A percentile compares a stretch with the other conserved stretches of the same genome.
Evolutionary conservation across 2,329 filamentous ascomycete genomes (phyloP).

Genomic region (Penicillium sp.): DNA sequence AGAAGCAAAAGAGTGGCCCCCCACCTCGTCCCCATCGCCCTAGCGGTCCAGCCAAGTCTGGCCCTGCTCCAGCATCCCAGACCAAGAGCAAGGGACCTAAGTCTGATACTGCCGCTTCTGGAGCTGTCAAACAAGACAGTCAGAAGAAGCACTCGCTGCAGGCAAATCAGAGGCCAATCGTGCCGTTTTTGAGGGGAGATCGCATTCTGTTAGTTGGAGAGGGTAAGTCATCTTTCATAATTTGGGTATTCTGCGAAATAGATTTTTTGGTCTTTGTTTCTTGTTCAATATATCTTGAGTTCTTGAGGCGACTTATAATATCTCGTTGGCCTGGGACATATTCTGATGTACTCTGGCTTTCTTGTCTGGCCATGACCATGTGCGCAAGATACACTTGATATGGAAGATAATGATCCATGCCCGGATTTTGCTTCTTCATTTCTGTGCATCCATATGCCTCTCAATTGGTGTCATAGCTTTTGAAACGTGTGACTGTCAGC

Average conservation of each 20-base stretch:
- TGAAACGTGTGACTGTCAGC: not conserved
- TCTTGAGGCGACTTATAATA: no score
- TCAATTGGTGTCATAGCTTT: not conserved
- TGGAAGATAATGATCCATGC: not conserved
- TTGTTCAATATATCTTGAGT: not conserved
- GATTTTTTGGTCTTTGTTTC: not conserved
- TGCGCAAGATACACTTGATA: not conserved
- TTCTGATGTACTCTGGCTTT: not conserved
- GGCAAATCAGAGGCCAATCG: constrained; percentile 36
- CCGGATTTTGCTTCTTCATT: not conserved
- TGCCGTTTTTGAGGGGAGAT: constrained; percentile 48
- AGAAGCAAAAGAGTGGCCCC: constrained; percentile 24
- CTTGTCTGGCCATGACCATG: not conserved
- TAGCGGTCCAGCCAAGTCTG: constrained; percentile 14
- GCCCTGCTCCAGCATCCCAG: not conserved
- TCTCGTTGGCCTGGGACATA: not conserved
- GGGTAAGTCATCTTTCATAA: constrained; percentile 39
- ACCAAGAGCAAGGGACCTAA: constrained; percentile 3
- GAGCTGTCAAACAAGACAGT: constrained; percentile 15
- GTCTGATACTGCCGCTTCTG: not conserved
- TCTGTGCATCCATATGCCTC: not conserved
- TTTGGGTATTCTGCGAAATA: not conserved
- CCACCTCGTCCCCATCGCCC: constrained; percentile 16
- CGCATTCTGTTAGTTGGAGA: constrained; percentile 51
- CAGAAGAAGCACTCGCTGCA: constrained; percentile 28